A percentile compares a stretch with the other conserved stretches of the same genome.
Conservation (phyloP, 23 red algal genomes). For the Gracilaria domingensis region DNA sequence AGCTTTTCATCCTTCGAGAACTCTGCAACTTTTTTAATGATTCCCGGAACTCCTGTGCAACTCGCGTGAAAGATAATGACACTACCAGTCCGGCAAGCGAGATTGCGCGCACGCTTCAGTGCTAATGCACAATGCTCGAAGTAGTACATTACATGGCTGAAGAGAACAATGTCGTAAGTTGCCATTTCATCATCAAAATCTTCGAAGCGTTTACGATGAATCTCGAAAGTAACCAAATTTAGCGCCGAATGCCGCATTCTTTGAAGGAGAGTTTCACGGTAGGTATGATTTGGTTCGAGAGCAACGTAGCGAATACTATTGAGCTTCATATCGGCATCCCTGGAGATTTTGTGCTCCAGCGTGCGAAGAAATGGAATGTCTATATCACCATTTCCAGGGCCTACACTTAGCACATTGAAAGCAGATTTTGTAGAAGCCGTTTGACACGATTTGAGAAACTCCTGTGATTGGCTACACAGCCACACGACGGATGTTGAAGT, state of each 20-base stretch:
- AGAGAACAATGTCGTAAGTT: neutral
- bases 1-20: neutral
- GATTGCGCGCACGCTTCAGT: neutral
- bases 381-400: neutral
- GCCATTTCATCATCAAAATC: neutral
- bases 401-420: conserved; percentile 13
- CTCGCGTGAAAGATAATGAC: conserved; percentile 1
- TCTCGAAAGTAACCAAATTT: neutral
- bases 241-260: neutral
- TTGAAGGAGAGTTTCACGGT: neutral
- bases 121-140: neutral
- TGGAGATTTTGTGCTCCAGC: neutral
- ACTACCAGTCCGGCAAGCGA: neutral
- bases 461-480: neutral
- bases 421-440: neutral
- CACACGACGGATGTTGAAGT: conserved; percentile 1
- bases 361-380: neutral
- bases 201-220: neutral
- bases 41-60: neutral
- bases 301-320: conserved; percentile 9
- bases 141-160: neutral
- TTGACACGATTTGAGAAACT: neutral
- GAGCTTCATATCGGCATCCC: neutral
- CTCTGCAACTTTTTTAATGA: neutral
- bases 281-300: conserved; percentile 3